A percentile compares a stretch with the other conserved stretches of the same genome.
Evolutionary conservation across 495 filamentous ascomycete genomes (phyloP).

Genomic region (Staphylotrichum tortipilum): DNA sequence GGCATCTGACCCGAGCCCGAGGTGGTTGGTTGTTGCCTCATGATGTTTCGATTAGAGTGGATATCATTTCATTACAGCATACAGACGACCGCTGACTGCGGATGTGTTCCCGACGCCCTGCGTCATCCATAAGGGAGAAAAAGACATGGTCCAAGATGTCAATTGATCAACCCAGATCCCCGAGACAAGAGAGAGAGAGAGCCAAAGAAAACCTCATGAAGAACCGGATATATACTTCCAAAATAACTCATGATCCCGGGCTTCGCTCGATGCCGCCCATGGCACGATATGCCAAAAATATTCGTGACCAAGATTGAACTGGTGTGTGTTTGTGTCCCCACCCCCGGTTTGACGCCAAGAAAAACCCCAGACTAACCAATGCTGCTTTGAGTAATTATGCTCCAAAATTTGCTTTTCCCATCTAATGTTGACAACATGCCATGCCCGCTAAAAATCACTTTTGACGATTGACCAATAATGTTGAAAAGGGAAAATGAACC

Average conservation of each 20-base stretch:
- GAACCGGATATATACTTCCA: background rate
- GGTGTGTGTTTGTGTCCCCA: background rate
- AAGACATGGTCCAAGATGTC: too few species aligned
- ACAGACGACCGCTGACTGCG: too few species aligned
- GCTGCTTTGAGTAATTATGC: background rate
- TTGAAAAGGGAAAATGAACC: constrained; percentile 4
- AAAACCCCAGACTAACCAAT: background rate
- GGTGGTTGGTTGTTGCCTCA: background rate
- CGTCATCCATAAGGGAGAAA: too few species aligned
- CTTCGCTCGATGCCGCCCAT: background rate
- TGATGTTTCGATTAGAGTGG: background rate
- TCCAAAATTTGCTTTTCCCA: constrained; percentile 7
- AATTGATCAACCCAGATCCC: too few species aligned
- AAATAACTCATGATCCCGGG: background rate
- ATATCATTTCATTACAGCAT: background rate
- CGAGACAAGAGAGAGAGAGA: too few species aligned
- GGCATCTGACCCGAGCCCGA: too few species aligned
- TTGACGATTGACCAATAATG: background rate
- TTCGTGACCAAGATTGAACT: background rate
- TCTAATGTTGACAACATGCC: constrained; percentile 6
- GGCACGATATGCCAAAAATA: background rate
- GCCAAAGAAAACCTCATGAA: too few species aligned
- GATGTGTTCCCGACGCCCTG: too few species aligned
- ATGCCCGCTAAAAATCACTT: constrained; percentile 9
- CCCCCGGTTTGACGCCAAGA: constrained; percentile 1